Conservation (phyloP, 2,329 filamentous ascomycete species). For the Cytospora mali region DNA sequence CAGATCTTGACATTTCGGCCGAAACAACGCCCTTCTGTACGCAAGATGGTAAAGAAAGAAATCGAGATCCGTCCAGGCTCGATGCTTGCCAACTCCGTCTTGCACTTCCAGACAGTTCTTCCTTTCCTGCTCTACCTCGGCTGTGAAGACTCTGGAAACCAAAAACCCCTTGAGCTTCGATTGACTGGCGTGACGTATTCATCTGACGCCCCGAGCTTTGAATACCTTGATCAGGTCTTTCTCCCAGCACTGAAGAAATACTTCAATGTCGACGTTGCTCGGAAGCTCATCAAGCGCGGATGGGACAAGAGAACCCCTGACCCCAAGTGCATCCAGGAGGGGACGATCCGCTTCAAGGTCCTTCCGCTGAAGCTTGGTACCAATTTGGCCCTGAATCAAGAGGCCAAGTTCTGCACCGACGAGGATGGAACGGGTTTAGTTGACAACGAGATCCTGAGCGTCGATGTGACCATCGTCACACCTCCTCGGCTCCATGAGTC, state of each 20-base stretch:
- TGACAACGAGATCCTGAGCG: conserved; percentile 40
- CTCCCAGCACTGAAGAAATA: conserved; percentile 55
- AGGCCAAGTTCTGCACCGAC: conserved; percentile 30
- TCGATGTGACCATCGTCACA: conserved; percentile 56
- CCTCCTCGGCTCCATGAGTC: conserved; percentile 47
- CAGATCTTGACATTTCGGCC: conserved; percentile 52
- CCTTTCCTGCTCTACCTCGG: conserved; percentile 60
- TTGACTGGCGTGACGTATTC: conserved; percentile 64
- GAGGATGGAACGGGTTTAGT: conserved; percentile 28
- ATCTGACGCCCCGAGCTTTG: conserved; percentile 56
- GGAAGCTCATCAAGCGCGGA: conserved; percentile 49
- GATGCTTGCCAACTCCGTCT: conserved; percentile 55
- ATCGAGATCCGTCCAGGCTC: conserved; percentile 55
- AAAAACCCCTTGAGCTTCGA: conserved; percentile 50
- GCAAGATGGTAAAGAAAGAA: conserved; percentile 44
- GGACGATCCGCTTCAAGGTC: conserved; percentile 50
- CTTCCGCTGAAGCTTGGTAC: conserved; percentile 41
- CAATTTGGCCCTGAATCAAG: conserved; percentile 39
- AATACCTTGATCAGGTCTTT: conserved; percentile 65
- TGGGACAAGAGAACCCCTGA: conserved; percentile 46
- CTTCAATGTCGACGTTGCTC: conserved; percentile 52
- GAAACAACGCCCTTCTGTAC: conserved; percentile 36
- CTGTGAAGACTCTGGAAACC: conserved; percentile 36
- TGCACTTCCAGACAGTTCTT: conserved; percentile 63
- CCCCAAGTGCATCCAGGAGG: conserved; percentile 41